Evolutionary conservation across 257 asterid species (phyloP), one percentile per base, ranked within the genome.

Genomic region (Gentiana dahurica): DNA sequence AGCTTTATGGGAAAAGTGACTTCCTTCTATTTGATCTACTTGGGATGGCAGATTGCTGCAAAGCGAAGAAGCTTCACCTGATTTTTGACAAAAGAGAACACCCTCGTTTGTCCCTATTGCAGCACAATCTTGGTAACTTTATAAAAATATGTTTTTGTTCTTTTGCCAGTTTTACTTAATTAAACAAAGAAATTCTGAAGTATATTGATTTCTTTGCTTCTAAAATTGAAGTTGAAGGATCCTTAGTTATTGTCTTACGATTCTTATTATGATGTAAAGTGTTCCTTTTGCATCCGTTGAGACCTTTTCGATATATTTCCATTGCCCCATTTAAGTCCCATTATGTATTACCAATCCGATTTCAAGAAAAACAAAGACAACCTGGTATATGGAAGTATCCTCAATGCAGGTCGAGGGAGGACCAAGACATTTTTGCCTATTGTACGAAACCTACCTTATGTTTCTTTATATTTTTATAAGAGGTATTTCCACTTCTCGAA

Each of bases 1-100:
- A 77, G 69, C 68, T 80, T 71, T 81, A 87, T 64, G 98, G 95
- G 8, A 71, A 60, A 68, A 45, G 38, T 39, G 98, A 82, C 63
- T 90, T 90, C 72, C 89, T 90, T 70, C 81, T 87, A 66, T 86
- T 80, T 71, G 98, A 90, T 67, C 82, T 90, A 62, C 94, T 90
- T 47, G 98, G 87, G 79, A 70, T 90, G 82, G 96, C 96, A 52
- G 98, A 90, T 75, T 84, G 98, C 79, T 87, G 96, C 89, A 86
- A 82, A 79, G 85, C 95, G 24, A 76, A 76, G 69, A 90, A 80
- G 71, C 94, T 90, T 73, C 96, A 87, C 78, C 75, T 90, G 67
- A 79, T 90, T 61, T 82, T 80, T 73, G 98, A 90, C 81, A 84
- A 79, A 80, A 82, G 98, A 74, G 94, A 84, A 62, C 98, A 90